Base-by-base conservation (phyloP, 345 rosid genomes). In the Citrus maxima region DNA sequence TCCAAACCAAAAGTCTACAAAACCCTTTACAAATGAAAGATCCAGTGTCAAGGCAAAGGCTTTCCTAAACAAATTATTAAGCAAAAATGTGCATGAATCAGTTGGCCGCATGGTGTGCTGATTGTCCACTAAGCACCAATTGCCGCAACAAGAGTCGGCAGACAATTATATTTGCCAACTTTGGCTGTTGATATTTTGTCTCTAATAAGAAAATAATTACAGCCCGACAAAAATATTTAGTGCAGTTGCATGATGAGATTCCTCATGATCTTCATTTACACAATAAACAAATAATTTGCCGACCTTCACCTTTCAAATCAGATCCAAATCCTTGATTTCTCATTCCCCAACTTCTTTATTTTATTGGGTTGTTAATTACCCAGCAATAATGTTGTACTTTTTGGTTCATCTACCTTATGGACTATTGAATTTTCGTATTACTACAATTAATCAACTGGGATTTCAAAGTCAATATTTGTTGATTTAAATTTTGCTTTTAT, bases 251-350 rank as follows among this genome's bases (percentile, higher is more conserved):
- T 46, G 80, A 83, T 85, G 68, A 81, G 86, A 89, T 77, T 78
- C 81, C 78, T 38, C 56, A 42, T 79, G 77, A 77, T 81, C 75
- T 58, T 34, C 7, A 66, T 67, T 75, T 74, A 22, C n/a, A 13
- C 38, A 60, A 69, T 61, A 70, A 79, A 40, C 22, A 77, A 77
- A 58, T 62, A 59, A 58, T 73, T 37, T 72, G 70, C 79, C 84
- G 85, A 80, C 81, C 83, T 83, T 51, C 80, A 78, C 59, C 63
- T 79, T 78, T 81, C 82, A 77, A 80, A 82, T 14, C 77, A 63
- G 86, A 87, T 84, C 88, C 75, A 34, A 80, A 85, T 79, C 72
- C 69, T 78, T 18, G 67, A 86, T 80, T 84, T 88, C 87, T 77
- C 69, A 59, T 83, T 85, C 34, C 54, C 38, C 55, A 46, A 10